Evolutionary conservation across 2,329 filamentous ascomycete species (phyloP), one percentile per base, ranked within the genome.

Genomic region (Talaromyces sp.): DNA sequence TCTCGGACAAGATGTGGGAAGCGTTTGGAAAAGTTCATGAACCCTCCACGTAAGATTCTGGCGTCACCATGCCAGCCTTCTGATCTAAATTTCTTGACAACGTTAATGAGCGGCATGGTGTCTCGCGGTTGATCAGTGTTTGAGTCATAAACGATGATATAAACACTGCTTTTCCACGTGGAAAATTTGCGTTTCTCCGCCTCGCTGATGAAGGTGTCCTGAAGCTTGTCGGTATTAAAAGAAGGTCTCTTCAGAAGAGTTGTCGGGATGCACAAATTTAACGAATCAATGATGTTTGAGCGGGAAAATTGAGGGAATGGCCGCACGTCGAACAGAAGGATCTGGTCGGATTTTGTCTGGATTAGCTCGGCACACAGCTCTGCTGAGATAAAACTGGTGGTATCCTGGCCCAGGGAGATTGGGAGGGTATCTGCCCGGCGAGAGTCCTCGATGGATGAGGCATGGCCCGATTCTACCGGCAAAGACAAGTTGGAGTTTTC

Each of bases 261-360:
- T 0, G 94, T 97, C 0, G 94, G 94, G 62, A 97, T 96, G 70
- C 94, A 97, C 5, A 99, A 80, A 70, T 95, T 97, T 32, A 99
- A 77, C 0, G 93, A 91, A n/a, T 88, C 88, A 55, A 81, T 78
- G 58, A 97, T 89, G 31, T 90, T 86, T 24, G 89, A 87, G 52
- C 85, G 81, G 0, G 87, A 83, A 70, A 89, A 97, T 65, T 93
- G 91, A 21, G 92, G 91, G 29, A 88, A 90, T 0, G 95, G 92
- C 43, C 94, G 86, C 24, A 97, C 83, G 72, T 99, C 94, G 4
- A 99, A 78, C 1, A 97, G 72, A 32, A 99, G 77, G 0, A 90
- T 75, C 53, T 83, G 74, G 46, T 83, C 77, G n/a, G 73, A 61
- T 10, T 74, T 70, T 35, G 79, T 78, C 54, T 82, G 75, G 12